phyloP scores from a whole-genome alignment of 1,139 yeast genomes.

The Diutina neorugosa region DNA sequence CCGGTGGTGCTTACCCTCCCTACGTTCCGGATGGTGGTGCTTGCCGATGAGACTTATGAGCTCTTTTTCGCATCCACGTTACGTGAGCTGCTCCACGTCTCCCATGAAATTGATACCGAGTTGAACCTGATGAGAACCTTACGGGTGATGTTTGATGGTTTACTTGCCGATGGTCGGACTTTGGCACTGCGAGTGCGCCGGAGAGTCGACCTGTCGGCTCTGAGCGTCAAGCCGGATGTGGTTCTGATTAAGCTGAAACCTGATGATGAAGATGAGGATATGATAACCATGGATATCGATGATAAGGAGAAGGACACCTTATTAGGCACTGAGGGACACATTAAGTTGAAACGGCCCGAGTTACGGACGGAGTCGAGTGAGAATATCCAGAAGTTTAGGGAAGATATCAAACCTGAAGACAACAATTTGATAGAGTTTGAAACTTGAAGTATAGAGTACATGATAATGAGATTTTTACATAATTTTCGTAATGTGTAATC shows the following conservation, averaged over 20 bases:
- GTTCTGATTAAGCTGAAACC: slow-evolving; percentile 13
- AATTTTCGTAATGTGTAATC: too few relatives aligned
- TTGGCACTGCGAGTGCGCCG: slow-evolving; percentile 83
- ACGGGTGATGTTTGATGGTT: slow-evolving; percentile 82
- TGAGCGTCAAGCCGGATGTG: slow-evolving; percentile 7
- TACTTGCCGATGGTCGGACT: slow-evolving; percentile 82
- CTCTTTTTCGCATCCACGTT: slow-evolving; percentile 62
- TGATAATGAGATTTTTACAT: not conserved
- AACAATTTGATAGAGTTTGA: slow-evolving; percentile 13
- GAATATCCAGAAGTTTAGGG: slow-evolving; percentile 3
- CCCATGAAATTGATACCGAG: slow-evolving; percentile 36
- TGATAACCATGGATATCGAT: slow-evolving; percentile 33
- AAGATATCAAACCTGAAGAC: not conserved
- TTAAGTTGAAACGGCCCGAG: not conserved
- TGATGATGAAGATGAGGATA: slow-evolving; percentile 36
- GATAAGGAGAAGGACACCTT: slow-evolving; percentile 35
- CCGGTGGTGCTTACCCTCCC: slow-evolving; percentile 73
- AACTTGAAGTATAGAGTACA: slow-evolving; percentile 5
- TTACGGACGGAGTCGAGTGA: slow-evolving; percentile 6
- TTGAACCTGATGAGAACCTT: slow-evolving; percentile 42
- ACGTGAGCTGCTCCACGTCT: slow-evolving; percentile 54
- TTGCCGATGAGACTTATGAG: slow-evolving; percentile 91
- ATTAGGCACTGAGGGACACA: slow-evolving; percentile 33
- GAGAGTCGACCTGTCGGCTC: slow-evolving; percentile 52
- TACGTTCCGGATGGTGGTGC: slow-evolving; percentile 86